Conservation (phyloP, 2,329 filamentous ascomycete species). For the Stagonosporopsis tanaceti region DNA sequence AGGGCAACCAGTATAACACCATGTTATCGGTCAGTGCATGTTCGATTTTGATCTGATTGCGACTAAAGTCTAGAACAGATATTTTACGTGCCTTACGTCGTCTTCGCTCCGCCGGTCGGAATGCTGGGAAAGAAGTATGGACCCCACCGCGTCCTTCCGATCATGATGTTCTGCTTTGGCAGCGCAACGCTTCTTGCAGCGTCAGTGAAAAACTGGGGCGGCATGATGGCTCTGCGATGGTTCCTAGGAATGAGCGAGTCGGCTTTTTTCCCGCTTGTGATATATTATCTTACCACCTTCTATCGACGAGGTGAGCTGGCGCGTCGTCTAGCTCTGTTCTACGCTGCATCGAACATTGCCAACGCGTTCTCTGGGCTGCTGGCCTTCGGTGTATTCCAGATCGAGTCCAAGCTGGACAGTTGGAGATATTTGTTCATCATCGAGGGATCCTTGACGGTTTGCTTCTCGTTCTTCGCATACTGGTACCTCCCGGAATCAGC, state of each 20-base stretch:
- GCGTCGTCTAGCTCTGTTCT: slow-evolving; percentile 75
- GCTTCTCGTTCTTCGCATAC: slow-evolving; percentile 69
- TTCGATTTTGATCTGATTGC: not conserved
- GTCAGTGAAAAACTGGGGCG: slow-evolving; percentile 66
- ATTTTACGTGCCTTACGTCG: slow-evolving; percentile 78
- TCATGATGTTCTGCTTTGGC: slow-evolving; percentile 75
- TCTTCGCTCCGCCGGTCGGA: slow-evolving; percentile 71
- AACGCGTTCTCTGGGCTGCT: slow-evolving; percentile 70
- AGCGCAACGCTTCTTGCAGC: slow-evolving; percentile 68
- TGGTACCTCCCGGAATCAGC: slow-evolving; percentile 74
- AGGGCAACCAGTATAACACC: slow-evolving; percentile 71
- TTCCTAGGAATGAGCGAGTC: slow-evolving; percentile 72
- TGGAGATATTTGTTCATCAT: slow-evolving; percentile 75
- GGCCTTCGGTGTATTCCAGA: slow-evolving; percentile 68
- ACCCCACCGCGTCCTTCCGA: slow-evolving; percentile 68
- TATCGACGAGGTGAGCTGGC: slow-evolving; percentile 77
- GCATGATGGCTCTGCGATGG: slow-evolving; percentile 73
- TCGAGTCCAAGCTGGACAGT: slow-evolving; percentile 60
- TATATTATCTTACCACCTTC: slow-evolving; percentile 68
- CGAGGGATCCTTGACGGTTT: slow-evolving; percentile 65
- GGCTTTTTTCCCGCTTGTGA: slow-evolving; percentile 74
- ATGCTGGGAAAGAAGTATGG: slow-evolving; percentile 75
- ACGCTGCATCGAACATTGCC: slow-evolving; percentile 77
- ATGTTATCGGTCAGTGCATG: slow-evolving; percentile 59
- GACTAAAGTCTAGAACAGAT: slow-evolving; percentile 51